Evolutionary conservation across 306 rosid genomes (phyloP), one percentile per base, ranked within the genome.

Genomic region (Fagus sylvatica): DNA sequence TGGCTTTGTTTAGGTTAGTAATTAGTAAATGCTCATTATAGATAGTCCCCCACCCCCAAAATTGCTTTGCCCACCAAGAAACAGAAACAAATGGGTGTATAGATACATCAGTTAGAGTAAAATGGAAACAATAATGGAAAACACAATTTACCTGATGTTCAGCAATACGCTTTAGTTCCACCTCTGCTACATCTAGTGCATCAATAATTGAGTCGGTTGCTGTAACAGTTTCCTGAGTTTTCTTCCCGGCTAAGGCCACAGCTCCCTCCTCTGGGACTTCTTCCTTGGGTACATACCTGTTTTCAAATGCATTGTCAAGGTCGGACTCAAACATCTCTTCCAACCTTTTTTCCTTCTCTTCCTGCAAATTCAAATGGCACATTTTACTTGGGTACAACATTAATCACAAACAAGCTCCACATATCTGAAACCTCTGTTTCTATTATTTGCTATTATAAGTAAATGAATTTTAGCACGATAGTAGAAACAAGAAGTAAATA

Each of bases 221-320:
- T 6, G 93, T 82, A 82, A 95, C 87, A 76, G 98, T 95, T 87
- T 95, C 97, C 83, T 85, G 90, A 22, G 98, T 85, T 62, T 87
- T 88, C 83, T 89, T 95, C 84, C 98, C 98, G 41, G 93, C 98
- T 67, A 87, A 75, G 34, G 97, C 98, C 76, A 91, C 98, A 37
- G 90, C 96, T 62, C 98, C 98, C 85, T 89, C 98, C 87, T 92
- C 98, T 15, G 98, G 98, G 76, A 95, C 79, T 86, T 92, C 98
- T 84, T 95, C 97, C 75, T 78, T 86, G 2, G 83, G 84, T 13
- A 66, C 82, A 73, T 88, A 76, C 82, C 83, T 88, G 82, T 85
- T 91, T 68, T 88, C 98, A 66, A 88, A 88, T 5, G 89, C 90
- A 88, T 82, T 85, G 75, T 88, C 97, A 51, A 92, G 83, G 82